Base-by-base conservation (phyloP, 2,329 filamentous ascomycete genomes). In the Exophiala sp. region DNA sequence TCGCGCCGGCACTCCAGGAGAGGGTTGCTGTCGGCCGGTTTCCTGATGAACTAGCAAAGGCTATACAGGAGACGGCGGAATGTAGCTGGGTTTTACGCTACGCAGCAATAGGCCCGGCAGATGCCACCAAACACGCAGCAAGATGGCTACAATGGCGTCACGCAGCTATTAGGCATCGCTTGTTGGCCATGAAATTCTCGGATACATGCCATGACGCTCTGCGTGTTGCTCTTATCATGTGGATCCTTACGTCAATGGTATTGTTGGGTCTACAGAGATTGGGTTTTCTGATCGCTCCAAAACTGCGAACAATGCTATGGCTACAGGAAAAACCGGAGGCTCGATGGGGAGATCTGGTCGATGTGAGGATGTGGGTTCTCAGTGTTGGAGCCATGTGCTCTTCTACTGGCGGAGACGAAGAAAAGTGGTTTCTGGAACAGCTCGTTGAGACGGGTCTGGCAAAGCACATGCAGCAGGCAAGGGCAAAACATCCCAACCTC, bases 131-230 rank as follows among this genome's bases (percentile, higher is more conserved):
- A 40, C 43, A 57, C 38, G 56, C 56, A 11, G 48, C 56, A 16
- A 54, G 52, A 40, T 58, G 56, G 56, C 46, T 58, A 8, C 56
- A 57, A 35, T 57, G 48, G 48, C 56, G 56, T 3, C 50, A 56
- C 30, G 50, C 54, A 16, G 56, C 56, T 11, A 46, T 58, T 11
- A 19, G 56, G 42, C 49, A 52, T 35, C 43, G 52, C 24, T 46
- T 58, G 5, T 43, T 58, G 23, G 46, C 43, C 19, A 39, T 52
- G n/a, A 24, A 42, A 19, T 51, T 50, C 21, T 22, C 43, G 13
- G 52, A 56, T 16, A 23, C 44, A 11, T 48, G 44, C 19, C 41
- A 53, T 14, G 51, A 58, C 24, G 53, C 51, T n/a, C 14, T 58
- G 14, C 46, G 56, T 13, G 47, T 48, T 8, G 47, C 43, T 3